phyloP scores from a whole-genome alignment of 2,329 filamentous ascomycete genomes.

The Hypoxylon sp. region DNA sequence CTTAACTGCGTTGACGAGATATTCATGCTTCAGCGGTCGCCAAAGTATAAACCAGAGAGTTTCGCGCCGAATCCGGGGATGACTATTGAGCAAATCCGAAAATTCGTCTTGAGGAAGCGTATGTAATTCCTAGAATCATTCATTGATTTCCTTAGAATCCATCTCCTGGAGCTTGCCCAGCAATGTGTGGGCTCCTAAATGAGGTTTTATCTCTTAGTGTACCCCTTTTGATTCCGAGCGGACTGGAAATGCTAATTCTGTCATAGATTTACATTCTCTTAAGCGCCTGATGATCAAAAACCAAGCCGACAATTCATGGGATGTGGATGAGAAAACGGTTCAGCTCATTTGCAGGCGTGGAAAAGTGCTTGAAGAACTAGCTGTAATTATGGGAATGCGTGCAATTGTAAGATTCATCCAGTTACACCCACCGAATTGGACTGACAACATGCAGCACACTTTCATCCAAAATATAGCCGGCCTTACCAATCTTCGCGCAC shows the following conservation, averaged over 20 bases:
- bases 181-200: not conserved
- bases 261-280: constrained; percentile 63
- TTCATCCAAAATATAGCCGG: constrained; percentile 69
- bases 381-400: constrained; percentile 67
- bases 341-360: constrained; percentile 68
- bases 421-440: constrained; percentile 19
- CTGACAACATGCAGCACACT: constrained; percentile 62
- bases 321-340: constrained; percentile 69
- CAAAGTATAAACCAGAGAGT: constrained; percentile 67
- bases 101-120: constrained; percentile 69
- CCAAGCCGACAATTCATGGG: constrained; percentile 68
- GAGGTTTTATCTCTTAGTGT: not conserved
- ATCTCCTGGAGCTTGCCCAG: not conserved
- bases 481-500: constrained; percentile 65
- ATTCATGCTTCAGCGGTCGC: constrained; percentile 69
- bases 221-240: not conserved
- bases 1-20: constrained; percentile 70
- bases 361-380: constrained; percentile 68
- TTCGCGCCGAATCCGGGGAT: constrained; percentile 66
- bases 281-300: constrained; percentile 74
- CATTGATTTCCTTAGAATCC: not conserved
- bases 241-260: constrained; percentile 1
- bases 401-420: constrained; percentile 64
- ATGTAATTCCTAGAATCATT: constrained; percentile 10
- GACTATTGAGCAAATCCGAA: constrained; percentile 71